phyloP scores from a whole-genome alignment of 2,329 filamentous ascomycete species.

The Tolypocladium nubicola region DNA sequence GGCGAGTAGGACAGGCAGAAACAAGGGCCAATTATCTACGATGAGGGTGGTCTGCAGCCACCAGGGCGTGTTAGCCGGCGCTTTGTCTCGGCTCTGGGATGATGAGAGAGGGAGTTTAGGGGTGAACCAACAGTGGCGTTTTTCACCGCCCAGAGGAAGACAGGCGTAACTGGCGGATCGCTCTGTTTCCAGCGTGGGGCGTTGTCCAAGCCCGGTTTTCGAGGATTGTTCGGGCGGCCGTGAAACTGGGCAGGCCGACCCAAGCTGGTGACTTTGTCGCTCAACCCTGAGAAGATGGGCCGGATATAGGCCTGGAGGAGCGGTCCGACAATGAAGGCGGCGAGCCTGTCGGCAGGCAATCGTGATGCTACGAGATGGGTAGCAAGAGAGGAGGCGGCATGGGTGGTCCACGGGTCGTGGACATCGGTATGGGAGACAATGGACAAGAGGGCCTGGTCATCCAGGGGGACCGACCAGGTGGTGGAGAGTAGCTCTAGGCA shows the following conservation, averaged over 20 bases:
- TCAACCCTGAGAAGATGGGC: conserved; percentile 51
- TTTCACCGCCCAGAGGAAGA: conserved; percentile 5
- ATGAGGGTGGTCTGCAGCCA: conserved; percentile 2
- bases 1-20: conserved; percentile 59
- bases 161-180: not conserved
- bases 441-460: conserved; percentile 16
- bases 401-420: conserved; percentile 27
- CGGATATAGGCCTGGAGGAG: conserved; percentile 55
- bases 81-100: not conserved
- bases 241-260: conserved; percentile 18
- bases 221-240: not conserved
- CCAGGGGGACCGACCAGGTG: not conserved
- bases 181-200: not conserved
- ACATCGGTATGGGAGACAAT: conserved; percentile 20
- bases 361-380: conserved; percentile 18
- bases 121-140: conserved; percentile 4
- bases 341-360: conserved; percentile 7
- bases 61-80: not conserved
- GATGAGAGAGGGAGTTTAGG: too few species aligned
- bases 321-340: conserved; percentile 37
- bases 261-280: conserved; percentile 27
- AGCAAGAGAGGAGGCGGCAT: conserved; percentile 18
- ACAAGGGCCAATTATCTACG: conserved; percentile 49
- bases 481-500: conserved; percentile 15
- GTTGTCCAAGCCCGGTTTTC: not conserved